These are phyloP conservation scores for Suillus paluster DNA, from an alignment of 768 basidiomycete genomes.

Conservation along the genomic window DNA sequence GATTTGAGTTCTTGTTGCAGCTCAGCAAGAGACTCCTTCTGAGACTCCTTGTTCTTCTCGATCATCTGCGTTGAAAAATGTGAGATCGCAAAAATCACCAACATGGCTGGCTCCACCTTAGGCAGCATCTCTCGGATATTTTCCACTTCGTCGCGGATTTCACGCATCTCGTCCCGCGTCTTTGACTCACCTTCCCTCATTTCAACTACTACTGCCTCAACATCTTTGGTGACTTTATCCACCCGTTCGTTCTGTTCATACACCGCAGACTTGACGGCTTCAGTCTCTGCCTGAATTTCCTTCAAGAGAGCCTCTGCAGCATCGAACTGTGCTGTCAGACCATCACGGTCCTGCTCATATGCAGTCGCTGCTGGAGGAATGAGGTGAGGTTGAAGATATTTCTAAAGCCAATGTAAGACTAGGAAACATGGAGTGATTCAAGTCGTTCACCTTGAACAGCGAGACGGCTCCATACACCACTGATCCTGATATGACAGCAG, in stretches of 20 bases:
- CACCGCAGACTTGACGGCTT: slow-evolving; percentile 69
- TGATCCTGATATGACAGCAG: slow-evolving; percentile 87
- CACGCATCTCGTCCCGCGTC: slow-evolving; percentile 86
- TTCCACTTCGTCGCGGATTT: slow-evolving; percentile 90
- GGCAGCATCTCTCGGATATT: slow-evolving; percentile 92
- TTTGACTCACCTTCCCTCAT: slow-evolving; percentile 79
- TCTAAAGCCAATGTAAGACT: slow-evolving; percentile 48
- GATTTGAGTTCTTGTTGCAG: slow-evolving; percentile 95
- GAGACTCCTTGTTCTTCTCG: slow-evolving; percentile 87
- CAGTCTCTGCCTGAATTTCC: slow-evolving; percentile 80
- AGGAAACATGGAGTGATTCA: slow-evolving; percentile 14
- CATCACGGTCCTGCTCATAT: slow-evolving; percentile 87
- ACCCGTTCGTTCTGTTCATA: slow-evolving; percentile 79
- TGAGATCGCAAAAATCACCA: slow-evolving; percentile 3
- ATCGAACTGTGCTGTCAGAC: slow-evolving; percentile 87
- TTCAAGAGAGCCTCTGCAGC: slow-evolving; percentile 80
- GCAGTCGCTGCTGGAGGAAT: slow-evolving; percentile 86
- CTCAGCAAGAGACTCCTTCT: slow-evolving; percentile 81
- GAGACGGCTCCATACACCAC: slow-evolving; percentile 80
- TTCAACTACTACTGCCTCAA: slow-evolving; percentile 71
- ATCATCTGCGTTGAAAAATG: slow-evolving; percentile 69
- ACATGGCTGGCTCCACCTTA: slow-evolving; percentile 57
- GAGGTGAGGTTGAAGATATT: slow-evolving; percentile 90
- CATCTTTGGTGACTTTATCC: slow-evolving; percentile 71
- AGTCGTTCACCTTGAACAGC: slow-evolving; percentile 67